Base-by-base conservation (phyloP, 164 flowering plant genomes). In the Chimonanthus praecox region DNA sequence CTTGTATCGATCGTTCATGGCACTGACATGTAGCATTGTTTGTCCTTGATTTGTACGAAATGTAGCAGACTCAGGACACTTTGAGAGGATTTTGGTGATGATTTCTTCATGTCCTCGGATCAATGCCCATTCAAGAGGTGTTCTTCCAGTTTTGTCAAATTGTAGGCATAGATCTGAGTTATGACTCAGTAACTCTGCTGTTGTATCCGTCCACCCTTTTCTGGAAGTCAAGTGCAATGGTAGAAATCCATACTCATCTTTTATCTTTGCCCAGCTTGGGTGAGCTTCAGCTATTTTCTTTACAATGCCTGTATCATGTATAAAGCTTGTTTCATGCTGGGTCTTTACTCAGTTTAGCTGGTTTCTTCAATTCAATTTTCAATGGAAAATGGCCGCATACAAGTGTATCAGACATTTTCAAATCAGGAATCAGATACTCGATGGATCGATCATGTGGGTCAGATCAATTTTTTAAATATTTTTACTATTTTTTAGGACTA, bases 221-320 rank as follows among this genome's bases (percentile, higher is more conserved):
- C 13, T 58, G 7, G 64, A 58, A 44, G 73, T 65, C 20, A 71
- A 15, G 73, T 71, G 73, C 65, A 71, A 16, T 11, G 73, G 64
- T 7, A 64, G 21, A 33, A 18, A 63, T 63, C 66, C 66, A 6
- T 9, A 10, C 11, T 33, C 33, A 6, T 63, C 66, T 20, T 18
- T 18, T 63, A 9, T 33, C 8, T 4, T 18, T 20, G 66, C 66
- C 44, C 18, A 63, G 44, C 44, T 10, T 63, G 45, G 66, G 10
- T 33, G 20, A n/a, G 8, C 33, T 6, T 20, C 44, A 9, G 33
- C 11, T 63, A 63, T 63, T 8, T 33, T 33, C 11, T 5, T 33
- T 6, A 63, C 66, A 10, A 63, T 20, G 4, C 4, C 66, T 63
- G 66, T 44, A 63, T 63, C 66, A 54, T 54, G 60, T 54, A 16